Evolutionary conservation across 768 basidiomycete species (phyloP).

Genomic region (Kwoniella dejecticola): DNA sequence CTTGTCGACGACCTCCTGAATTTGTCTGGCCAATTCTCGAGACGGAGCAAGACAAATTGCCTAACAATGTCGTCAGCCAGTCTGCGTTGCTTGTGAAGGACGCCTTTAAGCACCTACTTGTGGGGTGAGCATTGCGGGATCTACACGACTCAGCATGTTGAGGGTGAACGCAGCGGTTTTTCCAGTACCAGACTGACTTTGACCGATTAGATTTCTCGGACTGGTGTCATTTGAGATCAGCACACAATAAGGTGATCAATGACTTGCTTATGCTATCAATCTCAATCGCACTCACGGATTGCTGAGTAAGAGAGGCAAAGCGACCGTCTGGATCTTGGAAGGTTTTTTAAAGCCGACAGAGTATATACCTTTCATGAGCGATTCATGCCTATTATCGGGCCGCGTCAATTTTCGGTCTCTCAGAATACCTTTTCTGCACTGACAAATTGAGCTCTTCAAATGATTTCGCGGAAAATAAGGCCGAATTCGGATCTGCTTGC

Average conservation of each 20-base stretch:
- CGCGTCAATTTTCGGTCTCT: conserved; percentile 7
- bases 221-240: conserved; percentile 58
- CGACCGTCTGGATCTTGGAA: conserved; percentile 97
- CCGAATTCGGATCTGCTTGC: conserved; percentile 94
- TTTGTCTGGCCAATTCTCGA: conserved; percentile 94
- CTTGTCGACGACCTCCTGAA: conserved; percentile 87
- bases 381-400: conserved; percentile 65
- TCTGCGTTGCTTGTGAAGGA: too few species aligned
- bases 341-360: conserved; percentile 96
- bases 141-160: conserved; percentile 93
- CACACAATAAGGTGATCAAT: neutral
- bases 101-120: conserved; percentile 63
- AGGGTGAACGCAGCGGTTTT: conserved; percentile 98
- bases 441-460: conserved; percentile 96
- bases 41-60: conserved; percentile 97
- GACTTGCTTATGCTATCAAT: neutral
- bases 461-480: conserved; percentile 85
- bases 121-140: conserved; percentile 76
- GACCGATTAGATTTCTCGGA: conserved; percentile 98
- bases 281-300: conserved; percentile 71
- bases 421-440: conserved; percentile 44
- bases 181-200: conserved; percentile 98
- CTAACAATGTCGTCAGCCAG: conserved; percentile 58
- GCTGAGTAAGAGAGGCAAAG: conserved; percentile 81
- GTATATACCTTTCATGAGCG: conserved; percentile 90